Base-by-base conservation (phyloP, 495 filamentous ascomycete species). In the Letharia lupina region DNA sequence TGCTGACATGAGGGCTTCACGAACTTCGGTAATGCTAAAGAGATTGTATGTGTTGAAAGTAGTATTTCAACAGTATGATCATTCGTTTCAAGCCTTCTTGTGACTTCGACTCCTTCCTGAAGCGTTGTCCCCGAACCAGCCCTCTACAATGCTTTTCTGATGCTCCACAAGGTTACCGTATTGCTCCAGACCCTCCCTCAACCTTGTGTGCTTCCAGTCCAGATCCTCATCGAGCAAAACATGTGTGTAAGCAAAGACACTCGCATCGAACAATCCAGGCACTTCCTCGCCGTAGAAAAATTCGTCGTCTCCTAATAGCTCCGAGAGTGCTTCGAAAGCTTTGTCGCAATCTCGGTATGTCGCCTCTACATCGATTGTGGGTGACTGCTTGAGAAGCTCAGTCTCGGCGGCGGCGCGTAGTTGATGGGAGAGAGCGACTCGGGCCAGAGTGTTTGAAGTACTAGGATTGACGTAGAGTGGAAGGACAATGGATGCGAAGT, bases 211-310 rank as follows among this genome's bases (percentile, higher is more conserved):
- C 67, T 77, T 80, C 89, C 87, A 91, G 6, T 76, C 81, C 69
- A 88, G 73, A 4, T 67, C 70, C 12, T 83, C 77, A 68, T 88
- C 83, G 66, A 95, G 72, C 41, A 97, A 80, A 28, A 96, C 73
- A 73, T 93, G 83, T n/a, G 90, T 91, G 75, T 96, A 98, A 35
- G 90, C 87, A 78, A 96, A 98, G 33, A 97, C 84, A 64, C 81
- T 84, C 37, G 93, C 91, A 75, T 98, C 94, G 69, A 98, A 91
- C 16, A 92, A 70, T 0, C 85, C 83, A 3, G 94, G 91, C 37
- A 76, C 78, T 13, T 76, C 72, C 5, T 77, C 78, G 6, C 78
- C 82, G 75, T 91, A 91, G 74, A 91, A 92, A 78, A 87, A 89
- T 44, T 80, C 68, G 56, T 86, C 77, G 1, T 83, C 78, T 0